A percentile compares a stretch with the other conserved stretches of the same genome.
Evolutionary conservation across 192 early-diverging fungal species (phyloP).

Genomic region (Thamnidium elegans): DNA sequence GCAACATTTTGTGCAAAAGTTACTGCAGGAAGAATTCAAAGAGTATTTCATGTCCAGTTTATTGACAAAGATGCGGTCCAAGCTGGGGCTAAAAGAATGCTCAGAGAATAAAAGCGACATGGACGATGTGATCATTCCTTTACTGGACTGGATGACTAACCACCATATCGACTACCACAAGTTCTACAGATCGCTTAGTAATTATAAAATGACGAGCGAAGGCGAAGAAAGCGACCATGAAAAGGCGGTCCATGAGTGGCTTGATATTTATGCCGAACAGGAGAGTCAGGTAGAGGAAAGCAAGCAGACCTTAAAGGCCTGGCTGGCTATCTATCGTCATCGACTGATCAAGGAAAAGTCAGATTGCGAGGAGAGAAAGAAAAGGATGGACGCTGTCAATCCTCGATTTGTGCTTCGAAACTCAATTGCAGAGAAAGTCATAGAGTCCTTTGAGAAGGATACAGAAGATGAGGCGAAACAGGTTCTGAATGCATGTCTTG

Average conservation of each 20-base stretch:
- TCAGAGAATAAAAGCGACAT: constrained; percentile 23
- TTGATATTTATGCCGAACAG: constrained; percentile 33
- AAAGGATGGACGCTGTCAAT: constrained; percentile 67
- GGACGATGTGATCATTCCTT: constrained; percentile 57
- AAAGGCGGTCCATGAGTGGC: constrained; percentile 12
- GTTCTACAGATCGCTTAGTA: constrained; percentile 69
- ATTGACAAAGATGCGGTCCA: constrained; percentile 57
- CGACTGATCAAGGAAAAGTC: constrained; percentile 41
- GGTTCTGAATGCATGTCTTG: constrained; percentile 44
- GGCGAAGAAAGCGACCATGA: constrained; percentile 17
- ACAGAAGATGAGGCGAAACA: constrained; percentile 31
- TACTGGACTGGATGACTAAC: constrained; percentile 62
- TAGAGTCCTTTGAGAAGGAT: constrained; percentile 47
- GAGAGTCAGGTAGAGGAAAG: constrained; percentile 27
- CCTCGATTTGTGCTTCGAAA: constrained; percentile 78
- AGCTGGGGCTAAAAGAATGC: constrained; percentile 43
- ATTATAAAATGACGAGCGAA: constrained; percentile 40
- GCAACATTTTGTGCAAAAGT: constrained; percentile 45
- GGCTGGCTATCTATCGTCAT: constrained; percentile 59
- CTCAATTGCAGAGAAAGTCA: constrained; percentile 71
- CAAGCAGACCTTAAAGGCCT: constrained; percentile 39
- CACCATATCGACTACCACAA: constrained; percentile 68
- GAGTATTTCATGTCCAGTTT: constrained; percentile 50
- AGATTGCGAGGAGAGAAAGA: constrained; percentile 24
- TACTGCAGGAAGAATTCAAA: constrained; percentile 52